phyloP scores from a whole-genome alignment of 495 filamentous ascomycete species.

The Cairneyella variabilis region DNA sequence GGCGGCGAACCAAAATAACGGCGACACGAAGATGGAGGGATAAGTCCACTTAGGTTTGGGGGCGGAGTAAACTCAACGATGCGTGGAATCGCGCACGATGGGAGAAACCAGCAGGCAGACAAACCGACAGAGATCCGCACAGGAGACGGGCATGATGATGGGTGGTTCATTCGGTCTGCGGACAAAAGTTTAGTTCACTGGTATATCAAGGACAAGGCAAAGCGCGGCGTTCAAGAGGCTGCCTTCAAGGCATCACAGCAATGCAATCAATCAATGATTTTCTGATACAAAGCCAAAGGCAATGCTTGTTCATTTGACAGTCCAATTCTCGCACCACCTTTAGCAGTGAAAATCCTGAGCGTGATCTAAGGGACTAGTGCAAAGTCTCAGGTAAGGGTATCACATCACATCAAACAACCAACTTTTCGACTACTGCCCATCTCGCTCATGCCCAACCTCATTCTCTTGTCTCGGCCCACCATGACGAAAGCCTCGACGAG shows the following conservation, averaged over 20 bases:
- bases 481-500: conserved; percentile 76
- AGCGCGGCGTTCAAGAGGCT: conserved; percentile 21
- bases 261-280: too few relatives aligned
- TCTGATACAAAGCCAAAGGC: too few relatives aligned
- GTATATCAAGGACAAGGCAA: conserved; percentile 17
- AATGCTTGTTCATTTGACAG: too few relatives aligned
- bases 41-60: conserved; percentile 33
- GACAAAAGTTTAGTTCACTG: conserved; percentile 22
- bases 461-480: conserved; percentile 54
- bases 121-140: too few relatives aligned
- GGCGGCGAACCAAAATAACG: conserved; percentile 56
- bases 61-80: neutral
- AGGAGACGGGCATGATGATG: too few relatives aligned
- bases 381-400: neutral
- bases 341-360: too few relatives aligned
- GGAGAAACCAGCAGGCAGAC: too few relatives aligned
- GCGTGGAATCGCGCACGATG: conserved; percentile 4
- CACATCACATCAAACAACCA: conserved; percentile 80
- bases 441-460: conserved; percentile 77
- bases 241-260: neutral
- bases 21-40: conserved; percentile 60
- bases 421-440: conserved; percentile 86
- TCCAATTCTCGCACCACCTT: too few relatives aligned
- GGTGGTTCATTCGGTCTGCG: conserved; percentile 21
- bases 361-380: too few relatives aligned